Evolutionary conservation across 2,329 filamentous ascomycete species (phyloP), one percentile per base, ranked within the genome.

Genomic region (Xylaria sp.): DNA sequence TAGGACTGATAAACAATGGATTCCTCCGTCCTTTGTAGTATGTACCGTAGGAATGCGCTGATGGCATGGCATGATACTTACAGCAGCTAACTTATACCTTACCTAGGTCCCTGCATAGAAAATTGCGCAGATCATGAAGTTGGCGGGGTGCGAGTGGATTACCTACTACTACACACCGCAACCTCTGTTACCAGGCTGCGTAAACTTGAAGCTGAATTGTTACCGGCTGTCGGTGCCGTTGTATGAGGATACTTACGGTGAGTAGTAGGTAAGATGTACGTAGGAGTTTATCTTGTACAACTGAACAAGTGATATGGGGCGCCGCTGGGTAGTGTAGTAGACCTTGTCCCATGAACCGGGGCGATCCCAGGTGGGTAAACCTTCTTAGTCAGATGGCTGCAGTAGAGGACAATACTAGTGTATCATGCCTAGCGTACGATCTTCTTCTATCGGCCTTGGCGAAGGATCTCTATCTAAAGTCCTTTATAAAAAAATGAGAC

Each of bases 321-420:
- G 7, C 54, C 28, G 52, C 23, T 20, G 51, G 25, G 23, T 54
- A 62, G 41, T 28, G 46, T 25, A 54, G 51, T 36, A 25, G 33
- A 39, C 25, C 54, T 58, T 54, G 33, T 51, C 33, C 48, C 58
- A 20, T 46, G 9, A 41, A 39, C 48, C 36, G 36, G 65, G 54
- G 33, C 65, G 25, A 59, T 39, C 41, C 43, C n/a, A 49, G 46
- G 62, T 70, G 65, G 68, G 58, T 68, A 64, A 55, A 62, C 33
- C 62, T 48, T 36, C n/a, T 56, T 70, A 65, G 64, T 70, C 64
- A 70, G 61, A 61, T 55, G 13, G 51, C 68, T 67, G 64, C 56
- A 62, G 64, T 67, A 65, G 57, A 43, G 56, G 65, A 55, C 8
- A 31, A 13, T 46, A 18, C 12, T 54, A 54, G 55, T 55, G 36